These are phyloP conservation scores for Erigeron canadensis DNA, from an alignment of 129 eudicot species.

Conservation along the genomic window DNA sequence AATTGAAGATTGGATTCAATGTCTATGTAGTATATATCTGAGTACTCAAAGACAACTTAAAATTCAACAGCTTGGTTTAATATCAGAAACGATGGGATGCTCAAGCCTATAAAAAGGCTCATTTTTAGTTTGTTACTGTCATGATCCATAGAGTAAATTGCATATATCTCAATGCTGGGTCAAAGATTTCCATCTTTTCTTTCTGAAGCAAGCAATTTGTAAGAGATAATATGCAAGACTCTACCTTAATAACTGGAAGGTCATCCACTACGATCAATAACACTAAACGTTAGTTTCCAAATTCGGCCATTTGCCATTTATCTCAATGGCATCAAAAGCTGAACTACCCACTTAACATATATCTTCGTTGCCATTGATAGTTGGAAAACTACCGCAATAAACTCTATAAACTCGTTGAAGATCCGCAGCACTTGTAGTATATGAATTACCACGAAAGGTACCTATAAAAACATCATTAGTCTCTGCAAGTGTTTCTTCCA, in stretches of 20 bases:
- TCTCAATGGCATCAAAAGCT: not conserved
- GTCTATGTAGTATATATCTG: too few species aligned
- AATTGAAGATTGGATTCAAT: too few species aligned
- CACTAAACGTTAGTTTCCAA: not conserved
- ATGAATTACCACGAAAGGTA: constrained; percentile 49
- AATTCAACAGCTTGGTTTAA: too few species aligned
- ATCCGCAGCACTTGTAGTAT: constrained; percentile 52
- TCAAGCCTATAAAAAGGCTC: too few species aligned
- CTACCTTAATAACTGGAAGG: not conserved
- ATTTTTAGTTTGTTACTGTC: too few species aligned
- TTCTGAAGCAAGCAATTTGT: too few species aligned
- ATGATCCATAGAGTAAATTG: too few species aligned
- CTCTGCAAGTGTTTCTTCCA: constrained; percentile 63
- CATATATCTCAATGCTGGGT: too few species aligned
- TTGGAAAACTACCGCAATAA: constrained; percentile 41
- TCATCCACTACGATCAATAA: not conserved
- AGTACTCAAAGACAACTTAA: too few species aligned
- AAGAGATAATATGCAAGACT: too few species aligned
- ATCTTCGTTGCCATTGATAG: constrained; percentile 9
- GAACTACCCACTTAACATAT: constrained; percentile 19
- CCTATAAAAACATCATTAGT: constrained; percentile 37
- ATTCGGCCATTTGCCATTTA: not conserved
- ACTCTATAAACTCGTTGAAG: constrained; percentile 43
- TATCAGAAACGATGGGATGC: too few species aligned
- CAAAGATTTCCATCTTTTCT: too few species aligned